These are phyloP conservation scores for Leccinum ochraceum DNA, from an alignment of 768 basidiomycete species.

Conservation along the genomic window DNA sequence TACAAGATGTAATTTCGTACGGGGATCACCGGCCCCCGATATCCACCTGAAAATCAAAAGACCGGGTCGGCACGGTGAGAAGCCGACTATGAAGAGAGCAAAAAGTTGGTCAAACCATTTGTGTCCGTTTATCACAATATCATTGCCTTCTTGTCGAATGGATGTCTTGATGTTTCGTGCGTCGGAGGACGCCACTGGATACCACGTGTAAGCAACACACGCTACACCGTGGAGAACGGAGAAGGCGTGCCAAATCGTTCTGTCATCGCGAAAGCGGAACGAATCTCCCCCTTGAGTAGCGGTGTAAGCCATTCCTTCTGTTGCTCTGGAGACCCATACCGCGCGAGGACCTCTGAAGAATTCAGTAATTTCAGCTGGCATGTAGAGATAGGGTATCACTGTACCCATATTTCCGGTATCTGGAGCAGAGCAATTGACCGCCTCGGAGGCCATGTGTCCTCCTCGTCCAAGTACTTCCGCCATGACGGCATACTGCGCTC, in stretches of 20 bases:
- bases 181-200: constrained; percentile 82
- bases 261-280: constrained; percentile 97
- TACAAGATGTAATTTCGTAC: constrained; percentile 87
- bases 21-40: constrained; percentile 93
- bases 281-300: constrained; percentile 88
- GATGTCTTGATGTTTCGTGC: constrained; percentile 94
- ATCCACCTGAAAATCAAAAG: constrained; percentile 72
- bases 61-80: constrained; percentile 17
- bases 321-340: constrained; percentile 89
- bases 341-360: constrained; percentile 86
- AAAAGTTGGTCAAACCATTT: constrained; percentile 76
- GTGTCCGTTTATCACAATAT: constrained; percentile 93
- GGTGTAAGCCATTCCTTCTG: constrained; percentile 89
- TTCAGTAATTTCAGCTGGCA: constrained; percentile 1
- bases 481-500: constrained; percentile 89
- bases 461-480: constrained; percentile 91
- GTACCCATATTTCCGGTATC: constrained; percentile 98
- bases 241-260: constrained; percentile 71
- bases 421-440: constrained; percentile 92
- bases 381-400: not conserved
- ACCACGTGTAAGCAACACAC: constrained; percentile 5
- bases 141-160: constrained; percentile 77
- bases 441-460: constrained; percentile 80
- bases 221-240: constrained; percentile 8
- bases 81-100: not conserved